These are phyloP conservation scores for Epichloe baconii DNA, from an alignment of 2,329 filamentous ascomycete species.

Conservation along the genomic window DNA sequence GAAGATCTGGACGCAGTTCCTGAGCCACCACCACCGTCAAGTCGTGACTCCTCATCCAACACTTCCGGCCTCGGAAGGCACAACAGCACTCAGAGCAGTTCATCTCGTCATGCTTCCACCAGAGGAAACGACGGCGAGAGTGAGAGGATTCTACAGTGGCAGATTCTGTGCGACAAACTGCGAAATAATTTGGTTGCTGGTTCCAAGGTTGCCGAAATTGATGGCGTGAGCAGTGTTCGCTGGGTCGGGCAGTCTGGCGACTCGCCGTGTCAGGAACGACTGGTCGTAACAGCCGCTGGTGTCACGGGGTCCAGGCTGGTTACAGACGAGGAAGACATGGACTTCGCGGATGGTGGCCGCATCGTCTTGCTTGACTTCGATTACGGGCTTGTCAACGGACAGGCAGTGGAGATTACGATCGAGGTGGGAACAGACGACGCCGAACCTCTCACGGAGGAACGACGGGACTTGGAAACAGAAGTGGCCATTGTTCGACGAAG, in stretches of 20 bases:
- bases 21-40: constrained; percentile 20
- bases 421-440: constrained; percentile 61
- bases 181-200: constrained; percentile 61
- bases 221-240: constrained; percentile 53
- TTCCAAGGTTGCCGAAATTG: constrained; percentile 48
- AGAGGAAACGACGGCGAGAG: constrained; percentile 17
- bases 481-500: constrained; percentile 66
- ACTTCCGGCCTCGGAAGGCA: constrained; percentile 15
- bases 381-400: constrained; percentile 43
- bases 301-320: constrained; percentile 44
- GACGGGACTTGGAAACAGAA: constrained; percentile 61
- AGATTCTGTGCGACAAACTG: constrained; percentile 52
- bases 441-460: constrained; percentile 59
- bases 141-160: constrained; percentile 49
- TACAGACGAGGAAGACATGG: constrained; percentile 56
- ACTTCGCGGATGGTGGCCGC: constrained; percentile 68
- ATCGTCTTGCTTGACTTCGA: constrained; percentile 64
- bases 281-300: constrained; percentile 62
- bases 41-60: constrained; percentile 11
- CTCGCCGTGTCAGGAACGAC: constrained; percentile 36
- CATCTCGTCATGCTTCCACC: constrained; percentile 19
- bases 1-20: constrained; percentile 54
- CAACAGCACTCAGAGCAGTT: constrained; percentile 16
- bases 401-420: constrained; percentile 47
- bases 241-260: constrained; percentile 51